Evolutionary conservation across 1,139 yeast species (phyloP).

Genomic region (Diutina rugosa): DNA sequence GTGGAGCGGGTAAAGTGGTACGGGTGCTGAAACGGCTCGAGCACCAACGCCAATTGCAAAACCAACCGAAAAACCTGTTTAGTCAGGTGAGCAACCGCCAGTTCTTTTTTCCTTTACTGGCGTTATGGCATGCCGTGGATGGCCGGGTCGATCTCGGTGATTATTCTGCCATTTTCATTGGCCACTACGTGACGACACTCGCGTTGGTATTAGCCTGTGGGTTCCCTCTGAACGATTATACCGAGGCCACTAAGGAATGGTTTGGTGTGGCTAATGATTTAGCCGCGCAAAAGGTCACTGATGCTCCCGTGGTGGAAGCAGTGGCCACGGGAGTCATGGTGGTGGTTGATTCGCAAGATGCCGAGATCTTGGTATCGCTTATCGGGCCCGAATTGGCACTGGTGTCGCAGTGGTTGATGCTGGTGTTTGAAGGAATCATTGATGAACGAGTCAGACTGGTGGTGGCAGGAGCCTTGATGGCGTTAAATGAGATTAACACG

Average conservation of each 20-base stretch:
- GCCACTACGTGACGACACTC: not conserved
- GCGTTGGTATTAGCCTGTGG: not conserved
- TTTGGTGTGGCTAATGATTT: not conserved
- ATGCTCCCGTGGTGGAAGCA: not conserved
- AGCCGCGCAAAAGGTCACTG: not conserved
- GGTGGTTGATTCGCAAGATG: not conserved
- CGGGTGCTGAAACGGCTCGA: not conserved
- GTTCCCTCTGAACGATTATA: not conserved
- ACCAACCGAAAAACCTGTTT: not conserved
- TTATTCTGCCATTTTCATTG: not conserved
- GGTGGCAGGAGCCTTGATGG: not conserved
- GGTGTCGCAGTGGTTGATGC: not conserved
- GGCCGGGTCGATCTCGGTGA: not conserved
- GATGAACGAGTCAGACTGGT: not conserved
- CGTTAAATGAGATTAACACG: not conserved
- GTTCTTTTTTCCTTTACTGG: constrained; percentile 1
- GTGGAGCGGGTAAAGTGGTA: not conserved
- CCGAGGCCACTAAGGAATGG: not conserved
- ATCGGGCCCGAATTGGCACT: not conserved
- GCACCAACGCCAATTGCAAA: not conserved
- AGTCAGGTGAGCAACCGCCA: not conserved
- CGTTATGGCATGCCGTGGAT: not conserved
- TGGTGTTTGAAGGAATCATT: not conserved
- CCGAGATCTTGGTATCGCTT: not conserved
- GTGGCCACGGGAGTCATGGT: not conserved